Evolutionary conservation across 805 yeast genomes (phyloP).

Genomic region (Blastobotrys attinorum): DNA sequence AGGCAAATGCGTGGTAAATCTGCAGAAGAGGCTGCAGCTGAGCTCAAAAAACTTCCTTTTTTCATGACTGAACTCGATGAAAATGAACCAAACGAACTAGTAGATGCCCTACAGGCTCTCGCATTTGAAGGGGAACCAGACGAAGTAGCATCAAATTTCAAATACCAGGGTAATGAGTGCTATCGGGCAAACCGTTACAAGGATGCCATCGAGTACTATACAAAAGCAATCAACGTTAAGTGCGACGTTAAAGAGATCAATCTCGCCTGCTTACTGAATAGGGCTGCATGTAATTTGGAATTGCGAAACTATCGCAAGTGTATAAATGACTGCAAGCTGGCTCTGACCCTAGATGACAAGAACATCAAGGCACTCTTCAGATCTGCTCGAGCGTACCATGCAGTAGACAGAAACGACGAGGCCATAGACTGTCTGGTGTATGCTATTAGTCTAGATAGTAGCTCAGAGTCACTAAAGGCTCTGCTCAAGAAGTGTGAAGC

Average conservation of each 20-base stretch:
- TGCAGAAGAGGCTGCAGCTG: conserved; percentile 67
- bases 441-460: conserved; percentile 54
- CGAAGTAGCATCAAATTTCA: conserved; percentile 83
- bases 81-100: conserved; percentile 54
- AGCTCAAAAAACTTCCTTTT: conserved; percentile 78
- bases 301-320: conserved; percentile 77
- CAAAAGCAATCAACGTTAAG: conserved; percentile 67
- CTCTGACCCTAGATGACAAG: conserved; percentile 54
- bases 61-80: conserved; percentile 88
- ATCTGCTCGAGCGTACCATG: conserved; percentile 71
- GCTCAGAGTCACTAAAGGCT: conserved; percentile 46
- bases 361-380: conserved; percentile 81
- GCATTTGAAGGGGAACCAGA: conserved; percentile 95
- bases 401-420: conserved; percentile 62
- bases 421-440: conserved; percentile 58
- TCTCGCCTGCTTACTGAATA: conserved; percentile 61
- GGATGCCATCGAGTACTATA: conserved; percentile 71
- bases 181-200: conserved; percentile 63
- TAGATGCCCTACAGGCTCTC: conserved; percentile 85
- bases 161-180: conserved; percentile 87
- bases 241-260: conserved; percentile 48
- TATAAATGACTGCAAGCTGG: conserved; percentile 75
- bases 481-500: conserved; percentile 36
- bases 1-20: conserved; percentile 42
- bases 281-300: conserved; percentile 89